Base-by-base conservation (phyloP, 2,329 filamentous ascomycete genomes). In the Ophiostoma tasmaniense region DNA sequence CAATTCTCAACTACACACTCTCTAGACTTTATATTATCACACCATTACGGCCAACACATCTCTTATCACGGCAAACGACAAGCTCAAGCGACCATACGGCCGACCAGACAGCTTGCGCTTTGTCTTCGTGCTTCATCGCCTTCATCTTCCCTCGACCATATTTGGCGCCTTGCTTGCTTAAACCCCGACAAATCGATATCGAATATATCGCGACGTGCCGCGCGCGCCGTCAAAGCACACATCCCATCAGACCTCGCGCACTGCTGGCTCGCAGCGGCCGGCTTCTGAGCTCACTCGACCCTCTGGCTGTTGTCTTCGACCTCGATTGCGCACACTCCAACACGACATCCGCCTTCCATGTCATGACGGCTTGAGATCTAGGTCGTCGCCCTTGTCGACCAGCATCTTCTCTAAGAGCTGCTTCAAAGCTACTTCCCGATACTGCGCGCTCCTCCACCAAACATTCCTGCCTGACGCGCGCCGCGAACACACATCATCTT, bases 351-450 rank as follows among this genome's bases (percentile, higher is more conserved):
- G 55, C 55, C 55, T 61, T 61, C 61, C 61, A 35, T 64, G 61
- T 35, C 61, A 64, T 64, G 61, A 64, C 61, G 61, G 61, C 61
- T n/a, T 64, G 61, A 64, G 30, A n/a, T n/a, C 17, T 25, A 64
- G 61, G 61, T 64, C 61, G 61, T 64, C 61, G 61, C 61, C 30
- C 61, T 64, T 64, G 61, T 64, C 61, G 61, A 64, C 61, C 61
- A 61, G 25, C 55, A 30, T 25, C 55, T 13, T 30, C 0, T 20
- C 22, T 6, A 61, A 25, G 55, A 61, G 55, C 55, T 30, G 22
- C 14, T 20, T 20, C 1, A 25, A 59, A n/a, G n/a, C n/a, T n/a
- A 14, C 55, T 61, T 14, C 25, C 13, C 10, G 55, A 30, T 30
- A 61, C 14, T 13, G 25, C 55, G n/a, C 25, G 55, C 8, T 30